Base-by-base conservation (phyloP, 805 yeast genomes). In the Tetrapisispora pingtungensis region DNA sequence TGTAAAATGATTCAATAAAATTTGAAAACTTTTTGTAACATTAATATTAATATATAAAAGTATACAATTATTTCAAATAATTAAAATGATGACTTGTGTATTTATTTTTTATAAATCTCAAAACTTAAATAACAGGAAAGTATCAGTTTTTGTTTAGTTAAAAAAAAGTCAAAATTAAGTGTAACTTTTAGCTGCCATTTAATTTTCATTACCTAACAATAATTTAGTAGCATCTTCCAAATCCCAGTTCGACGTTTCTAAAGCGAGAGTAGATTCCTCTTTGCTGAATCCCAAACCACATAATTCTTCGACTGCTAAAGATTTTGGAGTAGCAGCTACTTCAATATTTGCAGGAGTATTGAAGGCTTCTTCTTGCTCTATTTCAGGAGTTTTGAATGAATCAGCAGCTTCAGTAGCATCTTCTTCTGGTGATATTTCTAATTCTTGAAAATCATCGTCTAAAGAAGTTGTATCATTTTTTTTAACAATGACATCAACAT, bases 221-320 rank as follows among this genome's bases (percentile, higher is more conserved):
- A 71, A 78, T 61, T 89, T 88, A 1, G 95, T 84, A 13, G 97
- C 96, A 45, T 80, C 80, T 49, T 81, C 88, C 45, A 88, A 64
- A 57, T 84, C 77, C 85, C 90, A 84, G 47, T 77, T 70, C 52
- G 80, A 78, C 57, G 18, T 68, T 52, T 77, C 70, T 45, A 89
- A 69, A 7, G 96, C 96, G 10, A 70, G 71, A 5, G 73, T 53
- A 1, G 89, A 87, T 41, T 78, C 80, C 0, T 70, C 68, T 50
- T 74, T 72, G 17, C 77, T 73, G 58, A 89, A 89, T 2, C 97
- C 97, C 96, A 89, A 89, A 31, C 89, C 88, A 19, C 79, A 76
- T 50, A 89, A 69, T 61, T 89, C 95, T 53, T 80, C 82, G 36
- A 87, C 69, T 1, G 90, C 84, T 45, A 74, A 57, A 2, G 74